A percentile compares a stretch with the other conserved stretches of the same genome.
Evolutionary conservation across 441 rosid genomes (phyloP).

Genomic region (Viola pubescens): DNA sequence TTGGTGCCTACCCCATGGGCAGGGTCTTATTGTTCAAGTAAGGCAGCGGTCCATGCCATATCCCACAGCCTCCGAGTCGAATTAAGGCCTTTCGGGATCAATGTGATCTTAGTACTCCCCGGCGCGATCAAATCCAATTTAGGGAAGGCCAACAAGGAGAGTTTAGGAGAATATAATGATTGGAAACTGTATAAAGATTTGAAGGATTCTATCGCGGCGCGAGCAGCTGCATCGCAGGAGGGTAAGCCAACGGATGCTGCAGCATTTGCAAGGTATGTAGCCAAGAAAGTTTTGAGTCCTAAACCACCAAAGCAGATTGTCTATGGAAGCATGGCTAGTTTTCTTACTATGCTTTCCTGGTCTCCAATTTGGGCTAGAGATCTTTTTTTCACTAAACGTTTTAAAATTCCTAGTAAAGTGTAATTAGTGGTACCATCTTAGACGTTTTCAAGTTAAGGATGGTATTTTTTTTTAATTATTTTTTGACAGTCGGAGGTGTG

Average conservation of each 20-base stretch:
- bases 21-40: constrained; percentile 53
- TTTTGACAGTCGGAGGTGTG: too few relatives aligned
- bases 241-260: constrained; percentile 32
- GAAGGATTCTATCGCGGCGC: constrained; percentile 40
- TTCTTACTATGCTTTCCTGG: constrained; percentile 45
- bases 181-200: constrained; percentile 51
- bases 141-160: constrained; percentile 30
- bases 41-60: constrained; percentile 55
- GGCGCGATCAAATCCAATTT: constrained; percentile 49
- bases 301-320: constrained; percentile 47
- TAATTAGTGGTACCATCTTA: background rate
- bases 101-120: constrained; percentile 40
- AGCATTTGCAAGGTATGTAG: constrained; percentile 49
- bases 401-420: constrained; percentile 24
- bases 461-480: too few relatives aligned
- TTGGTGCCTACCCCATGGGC: constrained; percentile 52
- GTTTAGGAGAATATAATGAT: constrained; percentile 26
- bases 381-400: constrained; percentile 35
- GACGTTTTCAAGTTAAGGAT: too few relatives aligned
- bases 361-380: constrained; percentile 56
- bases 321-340: constrained; percentile 48
- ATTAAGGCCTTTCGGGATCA: constrained; percentile 45
- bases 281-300: constrained; percentile 36
- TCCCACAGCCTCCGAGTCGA: constrained; percentile 42
- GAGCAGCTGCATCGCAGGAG: constrained; percentile 47